Conservation (phyloP, 2,329 filamentous ascomycete genomes). For the Colletotrichum sublineola region DNA sequence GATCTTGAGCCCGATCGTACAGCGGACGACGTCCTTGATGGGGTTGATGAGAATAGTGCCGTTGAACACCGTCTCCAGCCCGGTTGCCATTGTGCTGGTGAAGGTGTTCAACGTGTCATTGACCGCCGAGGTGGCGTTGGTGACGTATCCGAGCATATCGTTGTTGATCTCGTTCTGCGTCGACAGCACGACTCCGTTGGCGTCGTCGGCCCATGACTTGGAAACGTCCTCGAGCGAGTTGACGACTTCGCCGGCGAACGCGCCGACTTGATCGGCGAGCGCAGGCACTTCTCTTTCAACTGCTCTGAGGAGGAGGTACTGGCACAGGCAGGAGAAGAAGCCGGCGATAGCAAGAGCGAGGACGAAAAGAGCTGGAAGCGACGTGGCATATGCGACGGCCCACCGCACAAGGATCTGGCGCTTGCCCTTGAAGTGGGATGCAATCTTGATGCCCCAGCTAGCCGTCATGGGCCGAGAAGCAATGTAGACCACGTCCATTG, state of each 20-base stretch:
- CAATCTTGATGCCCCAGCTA: constrained; percentile 76
- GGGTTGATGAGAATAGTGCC: constrained; percentile 84
- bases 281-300: constrained; percentile 83
- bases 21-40: constrained; percentile 84
- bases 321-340: constrained; percentile 84
- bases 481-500: constrained; percentile 91
- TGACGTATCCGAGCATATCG: constrained; percentile 89
- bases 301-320: constrained; percentile 80
- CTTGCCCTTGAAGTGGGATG: constrained; percentile 73
- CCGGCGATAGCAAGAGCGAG: constrained; percentile 86
- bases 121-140: constrained; percentile 83
- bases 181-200: constrained; percentile 78
- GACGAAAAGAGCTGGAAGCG: constrained; percentile 86
- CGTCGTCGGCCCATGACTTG: constrained; percentile 79
- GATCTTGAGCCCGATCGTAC: constrained; percentile 90
- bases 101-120: constrained; percentile 90
- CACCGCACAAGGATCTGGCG: constrained; percentile 83
- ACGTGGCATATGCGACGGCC: constrained; percentile 90
- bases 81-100: constrained; percentile 80
- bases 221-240: constrained; percentile 79
- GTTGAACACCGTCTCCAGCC: constrained; percentile 83
- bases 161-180: constrained; percentile 85
- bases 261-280: constrained; percentile 79
- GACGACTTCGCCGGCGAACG: constrained; percentile 85
- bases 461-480: constrained; percentile 84